Conservation (phyloP, 805 yeast genomes). For the Myxozyma melibiosi region DNA sequence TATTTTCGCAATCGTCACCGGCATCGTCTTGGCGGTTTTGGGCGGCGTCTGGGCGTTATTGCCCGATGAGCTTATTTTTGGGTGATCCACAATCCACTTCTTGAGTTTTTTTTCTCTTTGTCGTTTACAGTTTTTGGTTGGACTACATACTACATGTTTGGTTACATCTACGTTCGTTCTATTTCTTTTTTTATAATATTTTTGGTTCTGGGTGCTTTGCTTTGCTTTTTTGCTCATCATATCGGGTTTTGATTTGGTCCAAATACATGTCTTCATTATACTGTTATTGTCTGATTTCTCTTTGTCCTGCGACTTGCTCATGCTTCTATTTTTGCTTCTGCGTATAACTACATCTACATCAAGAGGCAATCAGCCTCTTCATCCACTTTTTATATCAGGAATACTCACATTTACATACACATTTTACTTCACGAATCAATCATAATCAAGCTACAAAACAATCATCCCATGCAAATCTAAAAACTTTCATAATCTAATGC, state of each 20-base stretch:
- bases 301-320: too few species aligned
- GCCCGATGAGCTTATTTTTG: slow-evolving; percentile 22
- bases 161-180: neutral
- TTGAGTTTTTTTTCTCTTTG: neutral
- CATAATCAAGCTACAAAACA: neutral
- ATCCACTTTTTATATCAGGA: too few species aligned
- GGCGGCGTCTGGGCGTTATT: slow-evolving; percentile 30
- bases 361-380: too few species aligned
- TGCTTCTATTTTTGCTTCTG: too few species aligned
- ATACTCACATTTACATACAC: too few species aligned
- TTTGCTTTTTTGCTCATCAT: neutral
- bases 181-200: neutral
- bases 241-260: neutral
- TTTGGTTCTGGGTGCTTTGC: neutral
- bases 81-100: neutral
- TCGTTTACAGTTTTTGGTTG: too few species aligned
- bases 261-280: neutral
- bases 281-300: neutral
- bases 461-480: neutral
- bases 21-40: slow-evolving; percentile 18
- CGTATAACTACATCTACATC: too few species aligned
- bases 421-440: too few species aligned
- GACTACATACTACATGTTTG: too few species aligned
- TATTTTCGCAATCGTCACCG: slow-evolving; percentile 17
- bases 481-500: slow-evolving; percentile 27